Conservation (phyloP, 225 moss, liverwort and hornwort species). For the Bryum argenteum region DNA sequence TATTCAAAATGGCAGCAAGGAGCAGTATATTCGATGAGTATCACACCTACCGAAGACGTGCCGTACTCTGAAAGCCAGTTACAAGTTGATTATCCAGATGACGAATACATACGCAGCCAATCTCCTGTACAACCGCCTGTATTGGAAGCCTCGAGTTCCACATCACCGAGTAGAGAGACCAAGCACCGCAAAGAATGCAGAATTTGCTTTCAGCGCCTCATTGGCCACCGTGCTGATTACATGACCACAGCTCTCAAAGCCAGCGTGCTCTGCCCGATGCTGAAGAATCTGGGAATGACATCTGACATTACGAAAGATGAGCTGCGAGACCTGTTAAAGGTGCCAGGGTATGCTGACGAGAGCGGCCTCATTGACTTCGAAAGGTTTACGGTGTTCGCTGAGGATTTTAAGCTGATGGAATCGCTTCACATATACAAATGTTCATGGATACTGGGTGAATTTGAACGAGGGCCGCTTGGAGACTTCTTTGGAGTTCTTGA, state of each 20-base stretch:
- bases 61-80: not conserved
- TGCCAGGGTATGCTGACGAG: not conserved
- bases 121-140: not conserved
- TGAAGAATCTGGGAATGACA: not conserved
- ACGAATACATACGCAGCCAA: not conserved
- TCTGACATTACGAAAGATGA: not conserved
- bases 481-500: not conserved
- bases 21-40: not conserved
- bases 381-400: not conserved
- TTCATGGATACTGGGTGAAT: too few relatives aligned
- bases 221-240: not conserved
- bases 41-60: not conserved
- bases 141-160: not conserved
- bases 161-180: not conserved
- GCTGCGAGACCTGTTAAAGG: not conserved
- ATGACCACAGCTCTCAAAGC: not conserved
- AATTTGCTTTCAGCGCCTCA: not conserved
- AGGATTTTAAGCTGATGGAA: conserved; percentile 7
- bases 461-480: not conserved
- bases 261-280: not conserved
- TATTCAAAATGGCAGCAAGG: not conserved
- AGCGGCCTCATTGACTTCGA: not conserved
- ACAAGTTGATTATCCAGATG: not conserved
- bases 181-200: not conserved
- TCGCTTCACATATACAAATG: not conserved